These are phyloP conservation scores for Rhodotorula sp. DNA, from an alignment of 1,284 basidiomycete species.

Conservation along the genomic window DNA sequence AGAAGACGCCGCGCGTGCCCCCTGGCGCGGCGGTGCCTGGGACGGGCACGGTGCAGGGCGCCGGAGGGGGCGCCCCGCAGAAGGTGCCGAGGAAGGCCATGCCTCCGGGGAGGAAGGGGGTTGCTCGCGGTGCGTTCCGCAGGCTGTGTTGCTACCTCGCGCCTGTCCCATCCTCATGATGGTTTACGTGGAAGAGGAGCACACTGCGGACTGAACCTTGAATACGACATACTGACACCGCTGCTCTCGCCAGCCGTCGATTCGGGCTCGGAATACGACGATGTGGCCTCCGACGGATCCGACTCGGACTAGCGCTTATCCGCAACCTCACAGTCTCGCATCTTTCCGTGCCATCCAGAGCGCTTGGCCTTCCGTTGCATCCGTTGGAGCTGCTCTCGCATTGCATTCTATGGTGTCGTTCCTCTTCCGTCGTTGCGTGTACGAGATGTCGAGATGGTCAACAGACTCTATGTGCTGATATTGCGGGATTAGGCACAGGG, in stretches of 20 bases:
- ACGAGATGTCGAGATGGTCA: no score
- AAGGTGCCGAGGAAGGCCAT: slow-evolving; percentile 17
- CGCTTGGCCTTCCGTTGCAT: no score
- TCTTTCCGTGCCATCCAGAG: neutral
- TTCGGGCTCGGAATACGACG: slow-evolving; percentile 25
- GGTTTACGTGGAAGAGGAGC: neutral
- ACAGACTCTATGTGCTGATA: no score
- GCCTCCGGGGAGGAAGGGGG: slow-evolving; percentile 5
- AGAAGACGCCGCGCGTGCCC: neutral
- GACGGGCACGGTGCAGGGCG: neutral
- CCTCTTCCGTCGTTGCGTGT: no score
- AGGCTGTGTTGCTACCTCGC: no score
- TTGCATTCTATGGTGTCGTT: no score
- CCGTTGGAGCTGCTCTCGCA: no score
- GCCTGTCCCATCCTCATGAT: no score
- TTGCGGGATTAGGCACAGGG: no score
- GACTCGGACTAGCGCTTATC: slow-evolving; percentile 26
- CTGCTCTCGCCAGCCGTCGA: neutral
- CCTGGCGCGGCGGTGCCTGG: neutral
- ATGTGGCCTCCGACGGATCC: slow-evolving; percentile 29
- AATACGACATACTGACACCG: neutral
- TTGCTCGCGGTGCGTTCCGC: slow-evolving; percentile 5
- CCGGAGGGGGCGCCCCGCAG: neutral
- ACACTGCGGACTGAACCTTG: no score
- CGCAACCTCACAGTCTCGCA: neutral